Evolutionary conservation across 2,329 filamentous ascomycete species (phyloP).

Genomic region (Trichoderma sp.): DNA sequence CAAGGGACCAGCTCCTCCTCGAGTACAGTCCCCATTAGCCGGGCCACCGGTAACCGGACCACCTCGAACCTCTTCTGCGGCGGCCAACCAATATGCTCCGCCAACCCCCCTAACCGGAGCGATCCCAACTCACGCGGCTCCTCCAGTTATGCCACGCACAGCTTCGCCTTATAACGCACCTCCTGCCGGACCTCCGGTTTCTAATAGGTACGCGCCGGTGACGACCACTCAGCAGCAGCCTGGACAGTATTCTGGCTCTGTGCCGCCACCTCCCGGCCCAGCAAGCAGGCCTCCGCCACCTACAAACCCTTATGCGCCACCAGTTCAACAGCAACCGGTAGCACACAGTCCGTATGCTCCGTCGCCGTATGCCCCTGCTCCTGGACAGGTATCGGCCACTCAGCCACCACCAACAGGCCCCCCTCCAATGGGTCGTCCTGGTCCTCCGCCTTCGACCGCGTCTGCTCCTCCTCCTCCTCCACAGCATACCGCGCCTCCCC

Average conservation of each 20-base stretch:
- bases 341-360: slow-evolving; percentile 35
- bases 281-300: slow-evolving; percentile 42
- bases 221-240: slow-evolving; percentile 53
- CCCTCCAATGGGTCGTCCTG: slow-evolving; percentile 33
- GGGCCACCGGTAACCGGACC: slow-evolving; percentile 49
- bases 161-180: slow-evolving; percentile 85
- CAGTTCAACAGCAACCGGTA: slow-evolving; percentile 44
- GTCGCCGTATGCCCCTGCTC: slow-evolving; percentile 38
- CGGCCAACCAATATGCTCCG: slow-evolving; percentile 52
- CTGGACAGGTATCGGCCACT: slow-evolving; percentile 43
- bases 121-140: slow-evolving; percentile 53
- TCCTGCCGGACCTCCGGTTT: slow-evolving; percentile 64
- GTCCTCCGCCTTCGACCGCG: slow-evolving; percentile 30
- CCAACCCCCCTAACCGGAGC: slow-evolving; percentile 62
- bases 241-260: slow-evolving; percentile 41
- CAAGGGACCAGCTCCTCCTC: slow-evolving; percentile 68
- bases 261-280: slow-evolving; percentile 40
- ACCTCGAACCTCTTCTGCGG: slow-evolving; percentile 59
- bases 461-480: slow-evolving; percentile 48
- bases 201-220: slow-evolving; percentile 71
- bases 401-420: slow-evolving; percentile 35
- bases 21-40: slow-evolving; percentile 68
- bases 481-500: slow-evolving; percentile 45
- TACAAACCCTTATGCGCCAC: slow-evolving; percentile 40
- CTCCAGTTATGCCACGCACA: slow-evolving; percentile 66